These are phyloP conservation scores for Penicillium freii DNA, from an alignment of 2,329 filamentous ascomycete species.

Conservation along the genomic window DNA sequence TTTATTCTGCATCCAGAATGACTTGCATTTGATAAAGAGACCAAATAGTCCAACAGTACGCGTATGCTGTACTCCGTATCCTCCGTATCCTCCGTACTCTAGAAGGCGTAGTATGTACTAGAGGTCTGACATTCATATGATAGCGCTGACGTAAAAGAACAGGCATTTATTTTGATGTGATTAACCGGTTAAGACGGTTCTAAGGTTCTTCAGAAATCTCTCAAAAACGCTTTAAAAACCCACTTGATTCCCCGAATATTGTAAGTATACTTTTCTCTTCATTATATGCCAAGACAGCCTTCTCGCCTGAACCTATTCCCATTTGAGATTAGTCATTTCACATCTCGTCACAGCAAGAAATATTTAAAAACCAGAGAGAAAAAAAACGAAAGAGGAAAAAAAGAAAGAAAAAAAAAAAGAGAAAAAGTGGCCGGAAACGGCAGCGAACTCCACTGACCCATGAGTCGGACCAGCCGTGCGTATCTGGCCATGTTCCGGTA, in stretches of 20 bases:
- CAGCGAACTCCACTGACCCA: constrained; percentile 32
- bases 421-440: constrained; percentile 31
- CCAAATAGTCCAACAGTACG: background rate
- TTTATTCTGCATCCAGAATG: background rate
- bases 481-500: constrained; percentile 42
- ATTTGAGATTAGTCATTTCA: constrained; percentile 24
- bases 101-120: background rate
- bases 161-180: constrained; percentile 1
- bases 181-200: background rate
- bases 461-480: constrained; percentile 46
- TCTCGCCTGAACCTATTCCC: background rate
- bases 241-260: too few relatives aligned
- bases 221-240: background rate
- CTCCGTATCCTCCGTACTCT: background rate
- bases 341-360: constrained; percentile 18
- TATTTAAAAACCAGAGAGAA: background rate
- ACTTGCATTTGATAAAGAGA: background rate
- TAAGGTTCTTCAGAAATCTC: background rate
- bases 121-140: constrained; percentile 13
- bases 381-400: background rate
- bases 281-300: background rate
- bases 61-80: background rate
- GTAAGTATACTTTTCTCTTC: background rate
- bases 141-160: constrained; percentile 22
- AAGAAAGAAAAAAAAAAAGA: background rate